Base-by-base conservation (phyloP, 2,329 filamentous ascomycete species). In the Fusarium sacchari region DNA sequence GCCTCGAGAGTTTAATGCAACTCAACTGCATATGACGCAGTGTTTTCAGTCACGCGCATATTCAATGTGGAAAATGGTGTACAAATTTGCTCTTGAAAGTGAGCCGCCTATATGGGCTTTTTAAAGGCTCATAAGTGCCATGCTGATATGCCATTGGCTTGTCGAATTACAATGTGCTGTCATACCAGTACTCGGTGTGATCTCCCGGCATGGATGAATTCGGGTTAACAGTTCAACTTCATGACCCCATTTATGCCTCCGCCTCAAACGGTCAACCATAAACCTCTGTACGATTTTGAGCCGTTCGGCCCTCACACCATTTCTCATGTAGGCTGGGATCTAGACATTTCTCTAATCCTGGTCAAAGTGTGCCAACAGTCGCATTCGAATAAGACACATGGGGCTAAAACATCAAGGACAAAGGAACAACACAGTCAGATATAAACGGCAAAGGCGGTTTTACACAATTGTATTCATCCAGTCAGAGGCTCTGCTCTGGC, bases 201-300 rank as follows among this genome's bases (percentile, higher is more conserved):
- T 30, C 42, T 47, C 20, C 32, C 15, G 42, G 55, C 20, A 36
- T 58, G 40, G 55, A 49, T 53, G 58, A 53, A 66, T 61, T 56
- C 60, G 57, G 57, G 61, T 73, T 39, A 55, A 36, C 28, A 32
- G 26, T 53, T 55, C 60, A 64, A 71, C 75, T 44, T 43, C 42
- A 46, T 71, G 75, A 71, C 60, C 75, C 75, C 74, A 74, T 72
- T 47, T 62, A 37, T n/a, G 59, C 72, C 75, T 77, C 75, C 74
- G 76, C 72, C 55, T 55, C 37, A 49, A 59, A n/a, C 39, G 34
- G 46, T 50, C 53, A 74, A 70, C 64, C 60, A 34, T 74, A 73
- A 60, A 60, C 30, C 62, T 76, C 47, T 30, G 12, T 66, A n/a
- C 44, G 37, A 32, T n/a, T 46, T 40, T 36, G 53, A 66, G 53